These are phyloP conservation scores for Roridomyces roridus DNA, from an alignment of 768 basidiomycete species.

Conservation along the genomic window DNA sequence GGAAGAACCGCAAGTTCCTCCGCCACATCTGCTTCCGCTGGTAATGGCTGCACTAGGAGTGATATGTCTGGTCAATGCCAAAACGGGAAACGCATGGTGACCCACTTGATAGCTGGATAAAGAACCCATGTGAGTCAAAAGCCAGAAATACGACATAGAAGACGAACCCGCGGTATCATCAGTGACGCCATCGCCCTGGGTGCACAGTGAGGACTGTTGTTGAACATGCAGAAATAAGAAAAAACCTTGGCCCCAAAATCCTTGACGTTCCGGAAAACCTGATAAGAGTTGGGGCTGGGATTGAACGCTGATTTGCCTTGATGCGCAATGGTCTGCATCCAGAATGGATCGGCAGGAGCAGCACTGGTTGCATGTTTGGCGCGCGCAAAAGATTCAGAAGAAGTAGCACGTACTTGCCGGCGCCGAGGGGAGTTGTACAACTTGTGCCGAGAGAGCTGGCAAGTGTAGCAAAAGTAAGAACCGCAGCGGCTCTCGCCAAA, in stretches of 20 bases:
- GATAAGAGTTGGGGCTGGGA: slow-evolving; percentile 55
- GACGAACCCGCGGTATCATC: slow-evolving; percentile 60
- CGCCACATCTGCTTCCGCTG: slow-evolving; percentile 65
- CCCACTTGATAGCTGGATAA: slow-evolving; percentile 68
- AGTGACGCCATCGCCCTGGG: slow-evolving; percentile 65
- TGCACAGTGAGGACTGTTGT: neutral
- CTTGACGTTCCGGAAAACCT: slow-evolving; percentile 81
- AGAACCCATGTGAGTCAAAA: neutral
- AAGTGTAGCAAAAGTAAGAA: slow-evolving; percentile 9
- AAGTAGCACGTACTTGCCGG: slow-evolving; percentile 36
- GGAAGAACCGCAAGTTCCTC: slow-evolving; percentile 62
- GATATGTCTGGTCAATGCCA: neutral
- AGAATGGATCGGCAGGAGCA: slow-evolving; percentile 65
- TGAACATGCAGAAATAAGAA: too few species aligned
- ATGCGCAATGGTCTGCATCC: slow-evolving; percentile 74
- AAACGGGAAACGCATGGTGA: neutral
- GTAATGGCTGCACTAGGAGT: slow-evolving; percentile 65
- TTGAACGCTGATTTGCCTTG: slow-evolving; percentile 75
- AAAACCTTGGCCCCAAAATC: slow-evolving; percentile 45
- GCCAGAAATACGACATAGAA: neutral
- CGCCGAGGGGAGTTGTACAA: slow-evolving; percentile 53
- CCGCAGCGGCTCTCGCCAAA: slow-evolving; percentile 7
- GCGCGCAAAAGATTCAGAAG: neutral
- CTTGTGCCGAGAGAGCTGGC: slow-evolving; percentile 28
- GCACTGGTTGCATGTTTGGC: slow-evolving; percentile 33